A percentile compares a stretch with the other conserved stretches of the same genome.
Evolutionary conservation across 371 early-diverging fungal species (phyloP).

Genomic region (Conidiobolus incongruus): DNA sequence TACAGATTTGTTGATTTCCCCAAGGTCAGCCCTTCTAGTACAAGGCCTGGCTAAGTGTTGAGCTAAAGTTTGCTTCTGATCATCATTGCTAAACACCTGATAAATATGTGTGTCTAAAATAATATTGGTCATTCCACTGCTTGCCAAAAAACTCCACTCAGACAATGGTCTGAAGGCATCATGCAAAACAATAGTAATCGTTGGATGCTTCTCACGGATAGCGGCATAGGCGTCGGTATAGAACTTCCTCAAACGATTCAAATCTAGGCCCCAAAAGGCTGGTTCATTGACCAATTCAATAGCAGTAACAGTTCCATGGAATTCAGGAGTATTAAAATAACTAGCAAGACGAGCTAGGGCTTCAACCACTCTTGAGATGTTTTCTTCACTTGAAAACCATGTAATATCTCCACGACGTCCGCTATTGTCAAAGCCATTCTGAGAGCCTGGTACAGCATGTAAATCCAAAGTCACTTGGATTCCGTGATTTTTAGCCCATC

Average conservation of each 20-base stretch:
- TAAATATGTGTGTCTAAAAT: conserved; percentile 20
- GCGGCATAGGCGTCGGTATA: conserved; percentile 9
- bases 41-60: not conserved
- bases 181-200: conserved; percentile 8
- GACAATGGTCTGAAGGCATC: conserved; percentile 13
- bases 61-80: conserved; percentile 1
- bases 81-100: conserved; percentile 13
- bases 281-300: conserved; percentile 6
- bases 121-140: conserved; percentile 5
- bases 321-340: not conserved
- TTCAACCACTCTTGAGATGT: not conserved
- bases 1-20: not conserved
- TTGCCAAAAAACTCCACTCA: conserved; percentile 11
- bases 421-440: conserved; percentile 23
- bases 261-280: conserved; percentile 3
- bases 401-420: conserved; percentile 7
- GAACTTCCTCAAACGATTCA: conserved; percentile 6
- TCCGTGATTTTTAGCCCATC: conserved; percentile 41
- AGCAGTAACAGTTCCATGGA: not conserved
- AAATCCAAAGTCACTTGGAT: conserved; percentile 47
- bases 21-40: not conserved
- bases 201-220: conserved; percentile 1
- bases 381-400: not conserved
- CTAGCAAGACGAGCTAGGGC: not conserved
- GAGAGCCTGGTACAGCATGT: conserved; percentile 56